These are phyloP conservation scores for Paraphoma chrysanthemicola DNA, from an alignment of 2,329 filamentous ascomycete species.

Conservation along the genomic window DNA sequence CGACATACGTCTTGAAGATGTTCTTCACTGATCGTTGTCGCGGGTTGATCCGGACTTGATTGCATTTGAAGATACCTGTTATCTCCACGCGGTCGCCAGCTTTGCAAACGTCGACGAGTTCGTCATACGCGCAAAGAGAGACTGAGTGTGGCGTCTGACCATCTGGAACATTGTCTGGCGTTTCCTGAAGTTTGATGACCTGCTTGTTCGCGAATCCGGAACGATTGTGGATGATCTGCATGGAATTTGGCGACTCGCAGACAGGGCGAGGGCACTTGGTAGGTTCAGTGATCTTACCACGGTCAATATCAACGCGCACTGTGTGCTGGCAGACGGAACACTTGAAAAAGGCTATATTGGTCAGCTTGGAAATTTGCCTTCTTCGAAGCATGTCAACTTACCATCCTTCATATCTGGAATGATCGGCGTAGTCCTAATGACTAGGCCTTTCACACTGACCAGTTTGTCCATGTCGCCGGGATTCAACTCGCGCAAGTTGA, in stretches of 20 bases:
- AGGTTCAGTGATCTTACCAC: conserved; percentile 94
- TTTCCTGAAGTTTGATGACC: conserved; percentile 98
- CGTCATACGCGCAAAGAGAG: conserved; percentile 94
- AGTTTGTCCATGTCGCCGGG: conserved; percentile 97
- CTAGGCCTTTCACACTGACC: conserved; percentile 91
- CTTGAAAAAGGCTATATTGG: conserved; percentile 80
- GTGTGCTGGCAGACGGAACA: conserved; percentile 94
- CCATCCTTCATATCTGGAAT: conserved; percentile 98
- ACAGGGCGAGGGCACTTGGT: conserved; percentile 84
- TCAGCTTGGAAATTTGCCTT: conserved; percentile 13
- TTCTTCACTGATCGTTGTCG: conserved; percentile 91
- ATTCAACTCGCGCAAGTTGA: conserved; percentile 93
- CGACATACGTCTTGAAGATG: conserved; percentile 97
- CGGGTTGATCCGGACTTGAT: conserved; percentile 91
- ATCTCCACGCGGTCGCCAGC: conserved; percentile 95
- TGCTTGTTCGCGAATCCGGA: conserved; percentile 97
- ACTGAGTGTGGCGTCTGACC: conserved; percentile 98
- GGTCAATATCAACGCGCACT: conserved; percentile 87
- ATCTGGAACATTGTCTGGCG: conserved; percentile 90
- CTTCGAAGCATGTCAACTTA: conserved; percentile 29
- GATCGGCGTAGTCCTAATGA: conserved; percentile 93
- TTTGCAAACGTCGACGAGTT: conserved; percentile 96
- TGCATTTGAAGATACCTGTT: conserved; percentile 96
- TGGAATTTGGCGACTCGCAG: conserved; percentile 88
- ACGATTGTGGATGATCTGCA: conserved; percentile 97